These are phyloP conservation scores for Sutorius australiensis DNA, from an alignment of 768 basidiomycete species.

Conservation along the genomic window DNA sequence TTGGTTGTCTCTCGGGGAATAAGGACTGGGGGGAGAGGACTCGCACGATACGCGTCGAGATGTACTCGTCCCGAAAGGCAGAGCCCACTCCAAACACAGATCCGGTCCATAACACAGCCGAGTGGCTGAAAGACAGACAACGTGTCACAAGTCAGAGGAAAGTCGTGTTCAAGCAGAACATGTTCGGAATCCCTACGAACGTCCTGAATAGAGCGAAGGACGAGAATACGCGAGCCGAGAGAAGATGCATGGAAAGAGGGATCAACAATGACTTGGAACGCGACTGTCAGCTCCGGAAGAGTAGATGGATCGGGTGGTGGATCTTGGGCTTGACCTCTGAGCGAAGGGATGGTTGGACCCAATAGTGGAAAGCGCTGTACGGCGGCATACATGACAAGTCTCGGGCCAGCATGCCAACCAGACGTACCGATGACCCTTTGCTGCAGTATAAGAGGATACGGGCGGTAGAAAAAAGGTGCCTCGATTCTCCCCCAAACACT, in stretches of 20 bases:
- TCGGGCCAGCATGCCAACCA: neutral
- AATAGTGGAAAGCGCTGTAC: constrained; percentile 18
- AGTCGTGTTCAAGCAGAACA: neutral
- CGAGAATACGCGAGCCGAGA: too few relatives aligned
- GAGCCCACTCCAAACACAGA: neutral
- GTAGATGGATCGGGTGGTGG: constrained; percentile 10
- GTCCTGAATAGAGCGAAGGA: too few relatives aligned
- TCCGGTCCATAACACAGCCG: too few relatives aligned
- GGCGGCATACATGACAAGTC: too few relatives aligned
- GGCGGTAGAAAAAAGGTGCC: constrained; percentile 19
- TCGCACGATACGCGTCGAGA: constrained; percentile 22
- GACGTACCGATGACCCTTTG: constrained; percentile 20
- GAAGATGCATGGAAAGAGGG: too few relatives aligned
- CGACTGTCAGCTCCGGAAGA: constrained; percentile 19
- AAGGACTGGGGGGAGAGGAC: constrained; percentile 10
- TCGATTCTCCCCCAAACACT: constrained; percentile 21
- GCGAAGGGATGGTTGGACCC: neutral
- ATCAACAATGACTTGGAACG: constrained; percentile 9
- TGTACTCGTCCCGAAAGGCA: constrained; percentile 10
- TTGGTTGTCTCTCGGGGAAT: constrained; percentile 1
- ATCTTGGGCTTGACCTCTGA: neutral
- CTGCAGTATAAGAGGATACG: constrained; percentile 19
- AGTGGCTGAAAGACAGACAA: too few relatives aligned
- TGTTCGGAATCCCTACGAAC: neutral
- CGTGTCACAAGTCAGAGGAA: too few relatives aligned